phyloP scores from a whole-genome alignment of 805 yeast genomes.

The Kodamaea neixiangensis region DNA sequence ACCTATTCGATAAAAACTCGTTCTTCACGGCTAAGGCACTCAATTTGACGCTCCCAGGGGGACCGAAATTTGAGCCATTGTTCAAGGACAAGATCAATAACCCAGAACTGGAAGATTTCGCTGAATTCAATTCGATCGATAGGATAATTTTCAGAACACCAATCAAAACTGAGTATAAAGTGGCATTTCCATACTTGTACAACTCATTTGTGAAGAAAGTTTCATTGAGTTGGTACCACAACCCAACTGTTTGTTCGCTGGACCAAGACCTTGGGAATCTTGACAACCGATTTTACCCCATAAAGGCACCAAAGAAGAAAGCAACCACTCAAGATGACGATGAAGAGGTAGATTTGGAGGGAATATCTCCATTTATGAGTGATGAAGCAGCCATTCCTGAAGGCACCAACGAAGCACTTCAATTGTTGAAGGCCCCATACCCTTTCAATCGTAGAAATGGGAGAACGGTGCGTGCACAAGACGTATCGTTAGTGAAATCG shows the following conservation, averaged over 20 bases:
- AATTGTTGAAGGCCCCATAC: slow-evolving; percentile 76
- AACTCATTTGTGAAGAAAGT: slow-evolving; percentile 75
- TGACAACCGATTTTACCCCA: slow-evolving; percentile 45
- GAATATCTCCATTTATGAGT: slow-evolving; percentile 54
- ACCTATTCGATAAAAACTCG: slow-evolving; percentile 71
- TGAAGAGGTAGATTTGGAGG: slow-evolving; percentile 40
- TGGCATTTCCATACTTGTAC: slow-evolving; percentile 84
- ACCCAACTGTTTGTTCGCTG: slow-evolving; percentile 56
- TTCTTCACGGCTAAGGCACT: slow-evolving; percentile 91
- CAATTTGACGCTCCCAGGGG: slow-evolving; percentile 87
- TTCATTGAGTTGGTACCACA: slow-evolving; percentile 60
- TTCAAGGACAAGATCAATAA: slow-evolving; percentile 59
- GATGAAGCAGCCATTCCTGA: slow-evolving; percentile 32
- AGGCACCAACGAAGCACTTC: slow-evolving; percentile 54
- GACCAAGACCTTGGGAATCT: slow-evolving; percentile 37
- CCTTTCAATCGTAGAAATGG: slow-evolving; percentile 85
- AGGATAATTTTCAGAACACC: slow-evolving; percentile 79
- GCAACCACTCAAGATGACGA: slow-evolving; percentile 31
- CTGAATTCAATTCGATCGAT: slow-evolving; percentile 88
- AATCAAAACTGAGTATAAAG: slow-evolving; percentile 76
- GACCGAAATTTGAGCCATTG: slow-evolving; percentile 92
- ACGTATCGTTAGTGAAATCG: slow-evolving; percentile 77
- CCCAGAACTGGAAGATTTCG: slow-evolving; percentile 71
- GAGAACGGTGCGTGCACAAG: slow-evolving; percentile 76
- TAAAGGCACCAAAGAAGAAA: slow-evolving; percentile 28